Evolutionary conservation across 768 basidiomycete genomes (phyloP).

Genomic region (Macrocybe gigantea): DNA sequence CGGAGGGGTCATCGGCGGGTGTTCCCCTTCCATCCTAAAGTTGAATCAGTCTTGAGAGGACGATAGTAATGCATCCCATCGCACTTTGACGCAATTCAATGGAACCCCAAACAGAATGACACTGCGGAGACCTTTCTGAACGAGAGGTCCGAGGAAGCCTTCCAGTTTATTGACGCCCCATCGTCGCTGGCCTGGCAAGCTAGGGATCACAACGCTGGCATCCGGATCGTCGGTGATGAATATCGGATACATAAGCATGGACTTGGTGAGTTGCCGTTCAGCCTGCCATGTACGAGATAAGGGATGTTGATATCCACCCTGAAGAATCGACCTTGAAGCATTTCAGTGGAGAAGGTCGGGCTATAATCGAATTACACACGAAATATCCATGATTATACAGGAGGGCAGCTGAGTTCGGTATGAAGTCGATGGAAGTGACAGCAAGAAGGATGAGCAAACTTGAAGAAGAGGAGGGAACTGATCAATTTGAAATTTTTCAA

Average conservation of each 20-base stretch:
- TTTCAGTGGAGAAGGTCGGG: conserved; percentile 4
- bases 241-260: conserved; percentile 99
- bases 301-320: conserved; percentile 93
- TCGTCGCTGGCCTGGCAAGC: conserved; percentile 80
- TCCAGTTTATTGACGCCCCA: conserved; percentile 97
- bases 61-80: conserved; percentile 4
- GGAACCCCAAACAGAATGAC: conserved; percentile 97
- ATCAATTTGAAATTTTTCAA: too few relatives aligned
- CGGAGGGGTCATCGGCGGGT: conserved; percentile 83
- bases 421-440: background rate
- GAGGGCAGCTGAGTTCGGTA: background rate
- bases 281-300: conserved; percentile 86
- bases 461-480: too few relatives aligned
- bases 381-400: conserved; percentile 31
- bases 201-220: conserved; percentile 69
- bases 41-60: background rate
- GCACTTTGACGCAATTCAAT: conserved; percentile 69
- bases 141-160: conserved; percentile 79
- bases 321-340: conserved; percentile 64
- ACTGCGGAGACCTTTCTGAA: conserved; percentile 83
- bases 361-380: conserved; percentile 24
- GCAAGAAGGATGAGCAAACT: too few relatives aligned
- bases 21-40: conserved; percentile 73
- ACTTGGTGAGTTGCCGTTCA: conserved; percentile 72
- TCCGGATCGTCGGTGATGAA: conserved; percentile 95